Conservation (phyloP, 148 eudicot genomes). For the Linanthus parryae region DNA sequence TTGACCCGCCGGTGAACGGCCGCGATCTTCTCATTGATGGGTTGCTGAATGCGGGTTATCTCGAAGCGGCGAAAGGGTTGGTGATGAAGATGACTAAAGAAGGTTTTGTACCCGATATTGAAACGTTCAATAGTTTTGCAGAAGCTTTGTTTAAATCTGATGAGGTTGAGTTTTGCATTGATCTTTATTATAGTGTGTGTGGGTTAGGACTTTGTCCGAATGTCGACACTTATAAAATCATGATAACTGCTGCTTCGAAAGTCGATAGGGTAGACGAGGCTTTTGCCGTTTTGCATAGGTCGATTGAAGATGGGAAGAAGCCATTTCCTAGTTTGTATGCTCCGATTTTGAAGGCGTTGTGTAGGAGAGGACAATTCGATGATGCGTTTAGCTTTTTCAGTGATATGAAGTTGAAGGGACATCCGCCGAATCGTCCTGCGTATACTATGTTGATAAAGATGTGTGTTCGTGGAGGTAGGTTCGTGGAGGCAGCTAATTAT, state of each 20-base stretch:
- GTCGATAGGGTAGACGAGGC: constrained; percentile 69
- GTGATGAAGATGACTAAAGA: constrained; percentile 80
- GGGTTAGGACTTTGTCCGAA: constrained; percentile 68
- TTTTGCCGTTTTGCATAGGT: constrained; percentile 63
- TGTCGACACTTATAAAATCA: constrained; percentile 65
- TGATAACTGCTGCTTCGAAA: constrained; percentile 65
- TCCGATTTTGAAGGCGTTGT: constrained; percentile 76
- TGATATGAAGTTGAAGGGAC: constrained; percentile 90
- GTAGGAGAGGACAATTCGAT: constrained; percentile 77
- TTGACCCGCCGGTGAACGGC: constrained; percentile 86
- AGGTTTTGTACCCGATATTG: constrained; percentile 78
- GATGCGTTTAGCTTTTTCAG: constrained; percentile 88
- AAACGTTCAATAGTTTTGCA: constrained; percentile 76
- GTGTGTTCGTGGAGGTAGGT: constrained; percentile 85
- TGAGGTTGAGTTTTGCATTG: constrained; percentile 69
- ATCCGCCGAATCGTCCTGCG: constrained; percentile 79
- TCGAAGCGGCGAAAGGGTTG: constrained; percentile 75
- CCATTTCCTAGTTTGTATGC: constrained; percentile 99
- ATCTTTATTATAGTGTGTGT: constrained; percentile 66
- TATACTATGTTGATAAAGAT: constrained; percentile 88
- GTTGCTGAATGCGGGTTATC: constrained; percentile 82
- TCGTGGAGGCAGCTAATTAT: constrained; percentile 90
- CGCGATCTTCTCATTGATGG: constrained; percentile 87
- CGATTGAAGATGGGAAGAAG: constrained; percentile 80
- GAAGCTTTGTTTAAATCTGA: constrained; percentile 69